Conservation (phyloP, 768 basidiomycete genomes). For the Pulveroboletus frians region DNA sequence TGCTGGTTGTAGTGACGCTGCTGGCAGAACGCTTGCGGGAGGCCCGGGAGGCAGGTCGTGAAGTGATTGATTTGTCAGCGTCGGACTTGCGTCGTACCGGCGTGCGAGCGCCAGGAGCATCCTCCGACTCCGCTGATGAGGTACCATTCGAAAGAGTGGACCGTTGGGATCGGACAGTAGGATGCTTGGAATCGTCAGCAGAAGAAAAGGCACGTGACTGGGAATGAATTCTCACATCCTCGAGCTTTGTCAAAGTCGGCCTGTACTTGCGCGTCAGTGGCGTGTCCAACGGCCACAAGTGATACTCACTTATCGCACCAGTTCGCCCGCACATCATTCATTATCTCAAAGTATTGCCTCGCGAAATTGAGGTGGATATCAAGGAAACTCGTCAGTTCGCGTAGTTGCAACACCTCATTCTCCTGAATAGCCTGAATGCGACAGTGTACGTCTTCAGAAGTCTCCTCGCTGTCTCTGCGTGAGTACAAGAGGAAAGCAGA, state of each 20-base stretch:
- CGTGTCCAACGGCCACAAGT: neutral
- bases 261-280: slow-evolving; percentile 19
- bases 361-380: slow-evolving; percentile 73
- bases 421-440: slow-evolving; percentile 79
- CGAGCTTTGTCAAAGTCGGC: slow-evolving; percentile 26
- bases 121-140: slow-evolving; percentile 34
- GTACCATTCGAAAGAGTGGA: slow-evolving; percentile 23
- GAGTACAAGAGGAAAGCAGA: slow-evolving; percentile 3
- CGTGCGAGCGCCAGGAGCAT: slow-evolving; percentile 22
- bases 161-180: slow-evolving; percentile 32
- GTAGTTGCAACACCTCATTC: slow-evolving; percentile 66
- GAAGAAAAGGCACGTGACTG: slow-evolving; percentile 15
- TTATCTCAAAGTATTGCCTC: slow-evolving; percentile 63
- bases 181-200: slow-evolving; percentile 26
- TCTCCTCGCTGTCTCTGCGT: slow-evolving; percentile 63
- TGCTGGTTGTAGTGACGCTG: slow-evolving; percentile 35
- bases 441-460: slow-evolving; percentile 74
- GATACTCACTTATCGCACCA: slow-evolving; percentile 63
- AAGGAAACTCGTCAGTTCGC: slow-evolving; percentile 65
- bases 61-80: slow-evolving; percentile 40
- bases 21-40: slow-evolving; percentile 65
- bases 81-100: slow-evolving; percentile 39
- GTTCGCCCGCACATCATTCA: slow-evolving; percentile 60
- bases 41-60: slow-evolving; percentile 54
- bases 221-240: slow-evolving; percentile 16